phyloP scores from a whole-genome alignment of 192 early-diverging fungal genomes.

The Pilobolus umbonatus region DNA sequence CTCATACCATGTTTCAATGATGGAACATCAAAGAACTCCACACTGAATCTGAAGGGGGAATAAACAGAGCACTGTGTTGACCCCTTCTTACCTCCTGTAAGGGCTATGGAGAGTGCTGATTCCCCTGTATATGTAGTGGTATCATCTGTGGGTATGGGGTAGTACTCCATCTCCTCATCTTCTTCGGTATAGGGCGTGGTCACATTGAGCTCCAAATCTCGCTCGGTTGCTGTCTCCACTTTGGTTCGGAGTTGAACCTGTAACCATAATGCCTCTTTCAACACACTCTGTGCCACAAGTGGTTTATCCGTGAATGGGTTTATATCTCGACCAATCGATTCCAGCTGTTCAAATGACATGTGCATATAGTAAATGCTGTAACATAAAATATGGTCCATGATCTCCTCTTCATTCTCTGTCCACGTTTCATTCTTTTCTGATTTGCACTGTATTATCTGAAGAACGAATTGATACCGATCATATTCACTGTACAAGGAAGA shows the following conservation, averaged over 20 bases:
- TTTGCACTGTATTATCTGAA: constrained; percentile 9
- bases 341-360: constrained; percentile 50
- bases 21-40: constrained; percentile 39
- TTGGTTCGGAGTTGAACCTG: constrained; percentile 43
- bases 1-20: constrained; percentile 34
- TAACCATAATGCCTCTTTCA: constrained; percentile 50
- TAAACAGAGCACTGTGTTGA: constrained; percentile 29
- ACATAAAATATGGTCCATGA: constrained; percentile 23
- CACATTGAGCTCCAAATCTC: constrained; percentile 23
- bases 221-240: constrained; percentile 37
- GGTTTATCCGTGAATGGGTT: constrained; percentile 32
- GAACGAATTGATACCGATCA: constrained; percentile 45
- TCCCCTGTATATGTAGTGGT: constrained; percentile 31
- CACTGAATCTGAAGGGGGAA: constrained; percentile 50
- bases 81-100: background rate
- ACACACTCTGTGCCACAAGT: constrained; percentile 28
- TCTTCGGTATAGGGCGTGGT: constrained; percentile 10
- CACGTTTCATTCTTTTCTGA: constrained; percentile 16
- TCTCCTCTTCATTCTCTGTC: background rate
- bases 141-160: constrained; percentile 31
- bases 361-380: constrained; percentile 47
- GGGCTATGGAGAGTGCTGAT: constrained; percentile 15
- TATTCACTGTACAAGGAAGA: constrained; percentile 34
- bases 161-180: background rate
- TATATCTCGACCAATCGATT: constrained; percentile 34